Percentiles rank a stretch among this genome's conserved stretches.
These are phyloP conservation scores for Caryopteris hybrid DNA, from an alignment of 305 asterid genomes.

Conservation along the genomic window DNA sequence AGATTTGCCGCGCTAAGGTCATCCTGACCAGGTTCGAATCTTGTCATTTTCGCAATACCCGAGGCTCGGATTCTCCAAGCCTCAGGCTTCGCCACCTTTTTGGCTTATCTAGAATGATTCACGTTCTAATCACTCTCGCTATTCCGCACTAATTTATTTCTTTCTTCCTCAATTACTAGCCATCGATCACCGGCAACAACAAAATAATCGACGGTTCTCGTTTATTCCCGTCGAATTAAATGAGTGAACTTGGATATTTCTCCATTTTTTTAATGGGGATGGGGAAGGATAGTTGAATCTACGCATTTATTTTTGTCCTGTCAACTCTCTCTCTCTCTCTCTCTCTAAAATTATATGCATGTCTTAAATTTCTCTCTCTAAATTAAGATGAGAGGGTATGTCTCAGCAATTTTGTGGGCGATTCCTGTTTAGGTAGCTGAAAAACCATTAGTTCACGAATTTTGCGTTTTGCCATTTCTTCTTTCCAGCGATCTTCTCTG, in stretches of 20 bases:
- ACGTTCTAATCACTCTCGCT: not conserved
- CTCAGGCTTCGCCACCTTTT: conserved; percentile 21
- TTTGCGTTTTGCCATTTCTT: not conserved
- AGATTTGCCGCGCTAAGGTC: conserved; percentile 66
- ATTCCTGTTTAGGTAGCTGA: too few species aligned
- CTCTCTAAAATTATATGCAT: conserved; percentile 12
- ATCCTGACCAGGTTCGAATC: conserved; percentile 47
- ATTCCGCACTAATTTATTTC: conserved; percentile 12
- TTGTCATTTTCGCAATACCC: conserved; percentile 44
- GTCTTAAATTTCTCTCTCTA: too few species aligned
- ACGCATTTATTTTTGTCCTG: conserved; percentile 11
- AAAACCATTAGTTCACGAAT: not conserved
- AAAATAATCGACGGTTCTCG: conserved; percentile 15
- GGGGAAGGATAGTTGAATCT: too few species aligned
- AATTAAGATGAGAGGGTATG: not conserved
- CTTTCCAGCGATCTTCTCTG: not conserved
- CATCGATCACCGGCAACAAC: conserved; percentile 21
- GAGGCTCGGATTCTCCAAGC: conserved; percentile 41
- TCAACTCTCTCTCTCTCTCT: conserved; percentile 8
- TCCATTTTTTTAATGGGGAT: too few species aligned
- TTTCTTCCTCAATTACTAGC: conserved; percentile 14
- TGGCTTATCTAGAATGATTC: conserved; percentile 22
- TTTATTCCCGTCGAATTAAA: not conserved
- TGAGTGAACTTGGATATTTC: not conserved
- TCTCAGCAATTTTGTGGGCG: too few species aligned